phyloP scores from a whole-genome alignment of 169 alveolate species.

The Cardiosporidium cionae region DNA sequence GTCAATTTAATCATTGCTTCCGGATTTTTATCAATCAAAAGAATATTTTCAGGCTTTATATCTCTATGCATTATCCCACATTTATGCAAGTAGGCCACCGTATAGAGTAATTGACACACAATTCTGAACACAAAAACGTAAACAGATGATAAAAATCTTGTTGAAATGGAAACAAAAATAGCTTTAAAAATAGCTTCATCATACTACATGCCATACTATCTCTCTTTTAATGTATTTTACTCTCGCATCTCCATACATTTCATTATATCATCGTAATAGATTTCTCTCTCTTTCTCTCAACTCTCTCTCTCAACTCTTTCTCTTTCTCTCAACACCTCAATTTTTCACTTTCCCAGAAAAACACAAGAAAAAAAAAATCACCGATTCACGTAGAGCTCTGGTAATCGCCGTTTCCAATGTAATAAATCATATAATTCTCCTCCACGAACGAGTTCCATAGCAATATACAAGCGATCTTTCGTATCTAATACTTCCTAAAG shows the following conservation, averaged over 20 bases:
- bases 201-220: too few species aligned
- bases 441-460: conserved; percentile 78
- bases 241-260: too few species aligned
- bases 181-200: too few species aligned
- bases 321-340: too few species aligned
- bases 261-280: too few species aligned
- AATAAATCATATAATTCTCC: conserved; percentile 73
- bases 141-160: background rate
- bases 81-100: conserved; percentile 86
- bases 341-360: too few species aligned
- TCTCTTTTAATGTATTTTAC: too few species aligned
- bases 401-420: conserved; percentile 41
- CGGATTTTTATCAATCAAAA: conserved; percentile 78
- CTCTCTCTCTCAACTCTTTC: too few species aligned
- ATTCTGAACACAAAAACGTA: conserved; percentile 43
- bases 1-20: conserved; percentile 84
- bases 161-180: background rate
- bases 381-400: conserved; percentile 62
- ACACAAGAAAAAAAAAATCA: too few species aligned
- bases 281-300: too few species aligned
- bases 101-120: conserved; percentile 77
- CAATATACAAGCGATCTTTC: conserved; percentile 65
- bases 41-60: conserved; percentile 92
- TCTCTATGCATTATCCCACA: conserved; percentile 91
- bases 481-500: conserved; percentile 62